Percentiles rank a stretch among this genome's conserved stretches.
phyloP scores from a whole-genome alignment of 23 red algal species.

The Chondrus crispus region DNA sequence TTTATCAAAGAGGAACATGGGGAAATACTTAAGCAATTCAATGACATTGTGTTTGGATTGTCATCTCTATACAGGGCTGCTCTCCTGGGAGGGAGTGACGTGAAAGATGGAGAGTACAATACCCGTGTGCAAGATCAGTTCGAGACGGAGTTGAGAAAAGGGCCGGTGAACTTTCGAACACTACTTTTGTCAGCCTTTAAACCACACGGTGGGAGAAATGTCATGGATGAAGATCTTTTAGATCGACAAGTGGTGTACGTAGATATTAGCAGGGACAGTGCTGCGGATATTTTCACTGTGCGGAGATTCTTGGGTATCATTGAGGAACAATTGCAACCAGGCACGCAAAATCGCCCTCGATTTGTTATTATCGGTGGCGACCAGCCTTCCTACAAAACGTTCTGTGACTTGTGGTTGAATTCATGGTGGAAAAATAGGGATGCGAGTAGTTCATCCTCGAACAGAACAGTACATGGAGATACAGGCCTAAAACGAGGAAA shows the following conservation, averaged over 20 bases:
- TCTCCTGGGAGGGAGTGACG: not conserved
- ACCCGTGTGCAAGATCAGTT: not conserved
- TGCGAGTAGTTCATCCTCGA: too few relatives aligned
- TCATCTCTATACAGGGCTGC: not conserved
- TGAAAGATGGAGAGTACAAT: not conserved
- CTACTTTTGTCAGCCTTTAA: not conserved
- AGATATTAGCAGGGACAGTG: not conserved
- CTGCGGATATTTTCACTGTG: not conserved
- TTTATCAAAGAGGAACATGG: not conserved
- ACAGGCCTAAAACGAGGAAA: too few relatives aligned
- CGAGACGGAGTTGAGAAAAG: not conserved
- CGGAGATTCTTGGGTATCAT: not conserved
- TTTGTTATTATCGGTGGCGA: not conserved
- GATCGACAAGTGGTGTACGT: not conserved
- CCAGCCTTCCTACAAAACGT: slow-evolving; percentile 3
- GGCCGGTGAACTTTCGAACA: not conserved
- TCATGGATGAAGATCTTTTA: not conserved
- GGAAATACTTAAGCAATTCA: not conserved
- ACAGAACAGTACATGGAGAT: too few relatives aligned
- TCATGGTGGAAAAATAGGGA: too few relatives aligned
- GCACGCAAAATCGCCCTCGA: not conserved
- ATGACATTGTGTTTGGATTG: not conserved
- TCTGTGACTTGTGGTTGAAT: not conserved
- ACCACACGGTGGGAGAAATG: not conserved
- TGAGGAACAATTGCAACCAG: not conserved